Base-by-base conservation (phyloP, 176 grass and related monocot species). In the Hsuehochloa calcarea region DNA sequence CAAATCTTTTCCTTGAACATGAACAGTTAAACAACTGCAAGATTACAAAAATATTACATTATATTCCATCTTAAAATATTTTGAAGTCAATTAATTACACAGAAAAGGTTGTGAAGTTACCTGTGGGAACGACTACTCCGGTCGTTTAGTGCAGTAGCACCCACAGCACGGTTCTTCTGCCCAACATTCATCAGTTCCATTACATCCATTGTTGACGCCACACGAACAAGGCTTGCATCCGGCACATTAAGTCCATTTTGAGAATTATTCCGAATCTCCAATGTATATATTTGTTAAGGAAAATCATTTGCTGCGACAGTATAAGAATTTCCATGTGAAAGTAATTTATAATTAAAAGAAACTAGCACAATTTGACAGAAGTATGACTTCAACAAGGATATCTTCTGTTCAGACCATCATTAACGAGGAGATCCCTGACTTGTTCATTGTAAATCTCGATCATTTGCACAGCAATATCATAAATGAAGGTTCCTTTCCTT, bases 391-490 rank as follows among this genome's bases (percentile, higher is more conserved):
- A 58, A 34, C 40, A 89, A 96, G 96, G 96, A 99, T 99, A 99
- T 99, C 75, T 96, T 94, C 91, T 99, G 87, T 94, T 96, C 70
- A 94, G 74, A 62, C 93, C 96, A 58, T 99, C 93, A 85, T 23
- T 92, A 49, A 87, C 79, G 78, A 99, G 96, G 59, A 99, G 96
- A 78, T 99, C 96, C 69, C 96, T 90, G 35, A 99, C 96, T 99
- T 99, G 96, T 74, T 99, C 93, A 12, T 99, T 99, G 52, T 99
- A 99, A 76, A 99, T 99, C 79, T 99, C 96, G 14, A 99, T 99
- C 96, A 99, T 99, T 84, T 99, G 96, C 66, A 99, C 96, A 49
- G 91, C 77, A 80, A 99, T 99, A 82, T 96, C 92, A 77, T 99
- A 99, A 52, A 81, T 88, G 85, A 99, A 96, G 55, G 78, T 74